Conservation (phyloP, 1,284 basidiomycete genomes). For the Cryptococcus hybrid region DNA sequence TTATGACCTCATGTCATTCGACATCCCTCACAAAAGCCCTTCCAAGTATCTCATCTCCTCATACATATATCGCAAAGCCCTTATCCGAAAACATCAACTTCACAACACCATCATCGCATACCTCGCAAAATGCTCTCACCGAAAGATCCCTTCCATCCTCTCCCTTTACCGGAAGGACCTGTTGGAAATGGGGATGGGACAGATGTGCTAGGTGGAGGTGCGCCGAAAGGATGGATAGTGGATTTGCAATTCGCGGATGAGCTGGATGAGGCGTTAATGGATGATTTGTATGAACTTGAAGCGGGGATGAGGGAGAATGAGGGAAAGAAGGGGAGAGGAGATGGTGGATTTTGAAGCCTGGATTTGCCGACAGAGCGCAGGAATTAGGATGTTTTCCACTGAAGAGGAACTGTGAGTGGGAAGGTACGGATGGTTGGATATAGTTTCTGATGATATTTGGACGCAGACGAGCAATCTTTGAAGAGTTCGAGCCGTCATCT, state of each 20-base stretch:
- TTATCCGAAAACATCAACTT: conserved; percentile 94
- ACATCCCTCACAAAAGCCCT: conserved; percentile 56
- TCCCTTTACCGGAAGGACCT: neutral
- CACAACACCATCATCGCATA: conserved; percentile 74
- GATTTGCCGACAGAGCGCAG: conserved; percentile 94
- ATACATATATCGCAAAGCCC: conserved; percentile 85
- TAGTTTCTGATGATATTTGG: no score
- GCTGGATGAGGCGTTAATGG: conserved; percentile 87
- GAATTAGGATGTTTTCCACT: conserved; percentile 85
- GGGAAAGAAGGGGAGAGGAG: conserved; percentile 41
- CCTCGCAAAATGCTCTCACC: conserved; percentile 62
- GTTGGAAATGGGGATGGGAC: neutral
- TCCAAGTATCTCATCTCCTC: conserved; percentile 67
- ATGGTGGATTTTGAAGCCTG: conserved; percentile 94
- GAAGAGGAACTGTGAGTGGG: conserved; percentile 62
- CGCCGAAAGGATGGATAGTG: conserved; percentile 81
- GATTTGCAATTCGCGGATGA: conserved; percentile 93
- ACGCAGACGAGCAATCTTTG: conserved; percentile 65
- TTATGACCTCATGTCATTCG: conserved; percentile 80
- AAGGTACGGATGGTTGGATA: neutral
- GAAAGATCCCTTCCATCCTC: conserved; percentile 18
- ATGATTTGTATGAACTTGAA: conserved; percentile 88
- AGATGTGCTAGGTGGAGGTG: conserved; percentile 56
- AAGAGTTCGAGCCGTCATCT: conserved; percentile 70
- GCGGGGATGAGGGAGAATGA: conserved; percentile 58